These are phyloP conservation scores for Ophidiomyces ophidiicola DNA, from an alignment of 2,329 filamentous ascomycete species.

Conservation along the genomic window DNA sequence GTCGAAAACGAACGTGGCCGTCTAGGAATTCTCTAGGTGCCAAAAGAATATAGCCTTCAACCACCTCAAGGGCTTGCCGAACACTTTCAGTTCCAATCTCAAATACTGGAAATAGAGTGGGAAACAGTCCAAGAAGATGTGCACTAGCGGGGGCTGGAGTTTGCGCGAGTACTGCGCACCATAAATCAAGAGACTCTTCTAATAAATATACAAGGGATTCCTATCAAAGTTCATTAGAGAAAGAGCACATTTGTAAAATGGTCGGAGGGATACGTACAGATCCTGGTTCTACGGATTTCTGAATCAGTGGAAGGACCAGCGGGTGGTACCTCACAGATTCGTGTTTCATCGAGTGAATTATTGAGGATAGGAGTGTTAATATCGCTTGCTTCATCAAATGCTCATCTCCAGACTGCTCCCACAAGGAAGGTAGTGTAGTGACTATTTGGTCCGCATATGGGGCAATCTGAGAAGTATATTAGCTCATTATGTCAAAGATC, in stretches of 20 bases:
- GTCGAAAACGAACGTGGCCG: conserved; percentile 28
- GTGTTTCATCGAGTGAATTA: conserved; percentile 75
- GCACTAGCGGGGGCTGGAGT: conserved; percentile 48
- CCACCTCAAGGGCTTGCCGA: conserved; percentile 48
- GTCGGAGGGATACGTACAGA: conserved; percentile 41
- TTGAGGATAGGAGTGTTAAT: conserved; percentile 67
- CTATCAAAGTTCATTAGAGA: conserved; percentile 19
- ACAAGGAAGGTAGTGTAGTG: conserved; percentile 63
- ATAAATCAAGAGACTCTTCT: conserved; percentile 84
- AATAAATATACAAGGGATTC: conserved; percentile 67
- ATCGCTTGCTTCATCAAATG: conserved; percentile 92
- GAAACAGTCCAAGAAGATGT: conserved; percentile 51
- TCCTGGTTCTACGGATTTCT: conserved; percentile 62
- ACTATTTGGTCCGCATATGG: conserved; percentile 70
- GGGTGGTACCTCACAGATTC: conserved; percentile 66
- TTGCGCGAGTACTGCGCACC: conserved; percentile 61
- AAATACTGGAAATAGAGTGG: conserved; percentile 53
- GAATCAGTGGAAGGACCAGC: conserved; percentile 70
- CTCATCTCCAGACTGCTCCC: conserved; percentile 74
- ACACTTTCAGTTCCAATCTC: conserved; percentile 55
- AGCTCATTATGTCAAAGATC: conserved; percentile 66
- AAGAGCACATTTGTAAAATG: neutral
- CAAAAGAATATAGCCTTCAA: conserved; percentile 59
- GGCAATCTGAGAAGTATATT: conserved; percentile 49
- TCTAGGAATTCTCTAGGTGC: conserved; percentile 40